Percentiles rank a stretch among this genome's conserved stretches.
phyloP scores from a whole-genome alignment of 768 basidiomycete genomes.

The Lepiota venenata region DNA sequence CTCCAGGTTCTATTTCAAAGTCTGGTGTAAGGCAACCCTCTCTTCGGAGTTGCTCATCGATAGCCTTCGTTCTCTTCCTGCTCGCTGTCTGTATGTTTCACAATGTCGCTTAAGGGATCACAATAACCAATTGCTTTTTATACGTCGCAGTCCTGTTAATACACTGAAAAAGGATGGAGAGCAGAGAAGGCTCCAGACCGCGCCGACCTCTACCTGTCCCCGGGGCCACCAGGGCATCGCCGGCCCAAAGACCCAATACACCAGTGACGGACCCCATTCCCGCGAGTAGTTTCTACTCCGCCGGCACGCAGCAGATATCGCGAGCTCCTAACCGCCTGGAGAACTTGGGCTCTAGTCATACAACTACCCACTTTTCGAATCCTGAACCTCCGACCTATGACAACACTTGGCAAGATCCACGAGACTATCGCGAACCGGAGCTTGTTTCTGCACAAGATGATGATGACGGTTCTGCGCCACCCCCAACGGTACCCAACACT shows the following conservation, averaged over 20 bases:
- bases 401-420: conserved; percentile 21
- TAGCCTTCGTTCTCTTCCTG: conserved; percentile 8
- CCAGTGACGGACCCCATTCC: conserved; percentile 29
- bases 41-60: neutral
- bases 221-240: conserved; percentile 24
- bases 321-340: conserved; percentile 35
- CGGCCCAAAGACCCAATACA: conserved; percentile 38
- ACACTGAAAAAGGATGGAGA: conserved; percentile 37
- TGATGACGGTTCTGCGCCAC: conserved; percentile 31
- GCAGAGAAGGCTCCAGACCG: conserved; percentile 37
- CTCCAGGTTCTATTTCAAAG: neutral
- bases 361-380: conserved; percentile 32
- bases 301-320: conserved; percentile 29
- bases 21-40: conserved; percentile 3
- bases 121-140: neutral
- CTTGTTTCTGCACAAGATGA: conserved; percentile 44
- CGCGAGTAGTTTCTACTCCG: conserved; percentile 26
- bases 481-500: conserved; percentile 34
- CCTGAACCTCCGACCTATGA: conserved; percentile 35
- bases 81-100: conserved; percentile 11
- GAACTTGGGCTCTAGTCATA: conserved; percentile 41
- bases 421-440: conserved; percentile 54
- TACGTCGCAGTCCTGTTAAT: conserved; percentile 4
- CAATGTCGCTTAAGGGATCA: neutral
- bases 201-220: conserved; percentile 48